A percentile compares a stretch with the other conserved stretches of the same genome.
phyloP scores from a whole-genome alignment of 345 rosid genomes.

The Hibiscus trionum region DNA sequence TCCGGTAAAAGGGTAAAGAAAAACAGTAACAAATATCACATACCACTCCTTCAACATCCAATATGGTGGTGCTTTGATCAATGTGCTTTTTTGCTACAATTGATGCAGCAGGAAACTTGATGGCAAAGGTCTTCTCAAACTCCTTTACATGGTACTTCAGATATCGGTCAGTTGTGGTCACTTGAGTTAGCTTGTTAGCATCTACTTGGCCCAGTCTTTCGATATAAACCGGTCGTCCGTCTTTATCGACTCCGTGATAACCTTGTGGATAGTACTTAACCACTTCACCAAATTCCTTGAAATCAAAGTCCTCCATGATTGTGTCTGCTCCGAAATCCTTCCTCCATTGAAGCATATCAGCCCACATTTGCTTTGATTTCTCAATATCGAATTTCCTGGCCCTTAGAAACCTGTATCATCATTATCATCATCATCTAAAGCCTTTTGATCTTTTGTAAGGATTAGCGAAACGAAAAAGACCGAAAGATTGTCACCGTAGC shows the following conservation, averaged over 20 bases:
- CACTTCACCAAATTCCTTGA: slow-evolving; percentile 68
- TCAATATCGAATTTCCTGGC: slow-evolving; percentile 87
- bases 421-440: neutral
- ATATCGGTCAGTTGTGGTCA: slow-evolving; percentile 70
- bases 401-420: slow-evolving; percentile 52
- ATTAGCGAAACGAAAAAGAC: neutral
- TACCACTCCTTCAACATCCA: slow-evolving; percentile 97
- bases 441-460: too few species aligned
- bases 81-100: slow-evolving; percentile 69
- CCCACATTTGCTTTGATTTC: slow-evolving; percentile 91
- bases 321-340: slow-evolving; percentile 72
- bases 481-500: neutral
- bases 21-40: slow-evolving; percentile 13
- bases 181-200: slow-evolving; percentile 71
- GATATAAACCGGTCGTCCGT: slow-evolving; percentile 75
- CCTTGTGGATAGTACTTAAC: slow-evolving; percentile 83
- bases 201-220: slow-evolving; percentile 82
- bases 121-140: slow-evolving; percentile 73
- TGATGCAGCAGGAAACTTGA: slow-evolving; percentile 78
- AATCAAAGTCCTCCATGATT: slow-evolving; percentile 78
- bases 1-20: neutral
- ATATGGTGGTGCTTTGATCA: slow-evolving; percentile 89
- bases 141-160: slow-evolving; percentile 78
- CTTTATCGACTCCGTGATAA: slow-evolving; percentile 87
- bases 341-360: slow-evolving; percentile 86